These are phyloP conservation scores for Populus ilicifolia DNA, from an alignment of 345 rosid genomes.

Conservation along the genomic window DNA sequence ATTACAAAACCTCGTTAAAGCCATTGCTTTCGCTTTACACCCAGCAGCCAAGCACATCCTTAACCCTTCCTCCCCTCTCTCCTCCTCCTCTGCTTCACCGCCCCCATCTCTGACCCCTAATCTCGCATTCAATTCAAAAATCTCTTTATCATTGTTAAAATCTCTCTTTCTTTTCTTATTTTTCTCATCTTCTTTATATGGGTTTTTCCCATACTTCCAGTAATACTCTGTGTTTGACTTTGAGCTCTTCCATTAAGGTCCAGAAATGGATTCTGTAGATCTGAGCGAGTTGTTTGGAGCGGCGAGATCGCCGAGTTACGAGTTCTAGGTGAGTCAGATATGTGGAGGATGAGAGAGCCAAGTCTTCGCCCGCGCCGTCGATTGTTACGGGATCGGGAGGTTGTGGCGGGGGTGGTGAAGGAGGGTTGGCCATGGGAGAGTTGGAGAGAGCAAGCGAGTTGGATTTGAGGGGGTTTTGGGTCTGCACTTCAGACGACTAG, in stretches of 20 bases:
- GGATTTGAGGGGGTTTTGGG: neutral
- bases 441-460: neutral
- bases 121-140: neutral
- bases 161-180: slow-evolving; percentile 9
- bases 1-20: slow-evolving; percentile 39
- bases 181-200: slow-evolving; percentile 37
- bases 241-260: slow-evolving; percentile 67
- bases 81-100: slow-evolving; percentile 1
- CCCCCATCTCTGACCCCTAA: neutral
- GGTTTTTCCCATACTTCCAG: slow-evolving; percentile 61
- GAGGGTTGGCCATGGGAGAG: slow-evolving; percentile 1
- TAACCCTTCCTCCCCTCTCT: slow-evolving; percentile 12
- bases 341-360: slow-evolving; percentile 7
- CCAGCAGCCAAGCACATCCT: slow-evolving; percentile 22
- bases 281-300: slow-evolving; percentile 26
- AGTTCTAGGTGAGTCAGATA: slow-evolving; percentile 36
- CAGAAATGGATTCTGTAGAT: slow-evolving; percentile 50
- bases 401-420: neutral
- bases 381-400: neutral
- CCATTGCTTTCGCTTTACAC: slow-evolving; percentile 41
- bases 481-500: neutral
- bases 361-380: slow-evolving; percentile 1
- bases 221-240: slow-evolving; percentile 49
- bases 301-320: slow-evolving; percentile 31
- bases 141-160: neutral